Evolutionary conservation across 352 stramenopile genomes (phyloP).

Genomic region (Globisporangium takayamanum): DNA sequence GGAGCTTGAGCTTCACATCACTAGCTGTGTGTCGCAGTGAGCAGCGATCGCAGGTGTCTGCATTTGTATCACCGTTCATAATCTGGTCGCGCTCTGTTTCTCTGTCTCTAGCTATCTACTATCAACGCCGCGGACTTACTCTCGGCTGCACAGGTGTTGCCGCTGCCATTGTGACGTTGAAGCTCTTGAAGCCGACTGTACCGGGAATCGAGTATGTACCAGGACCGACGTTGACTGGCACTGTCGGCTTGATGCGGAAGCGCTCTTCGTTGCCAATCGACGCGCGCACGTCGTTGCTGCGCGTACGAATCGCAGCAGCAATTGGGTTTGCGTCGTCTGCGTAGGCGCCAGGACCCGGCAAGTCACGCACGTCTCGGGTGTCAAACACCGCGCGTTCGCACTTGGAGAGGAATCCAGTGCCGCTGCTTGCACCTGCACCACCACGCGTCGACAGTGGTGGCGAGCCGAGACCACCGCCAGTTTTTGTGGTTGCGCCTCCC

Average conservation of each 20-base stretch:
- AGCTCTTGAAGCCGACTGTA: slow-evolving; percentile 56
- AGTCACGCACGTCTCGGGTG: slow-evolving; percentile 26
- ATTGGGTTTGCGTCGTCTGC: slow-evolving; percentile 4
- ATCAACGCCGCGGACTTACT: neutral
- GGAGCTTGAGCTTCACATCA: too few relatives aligned
- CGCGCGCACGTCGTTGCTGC: slow-evolving; percentile 26
- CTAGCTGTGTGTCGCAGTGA: too few relatives aligned
- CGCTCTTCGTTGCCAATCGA: slow-evolving; percentile 44
- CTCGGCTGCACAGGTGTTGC: neutral
- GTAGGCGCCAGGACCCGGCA: slow-evolving; percentile 50
- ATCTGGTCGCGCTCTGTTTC: neutral
- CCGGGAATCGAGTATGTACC: slow-evolving; percentile 46
- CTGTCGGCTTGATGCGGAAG: slow-evolving; percentile 45
- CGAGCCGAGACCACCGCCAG: neutral
- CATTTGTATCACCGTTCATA: too few relatives aligned
- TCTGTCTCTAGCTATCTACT: neutral
- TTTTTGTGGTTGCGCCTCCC: neutral
- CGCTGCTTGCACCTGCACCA: neutral
- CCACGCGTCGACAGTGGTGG: slow-evolving; percentile 9
- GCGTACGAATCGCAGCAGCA: slow-evolving; percentile 16
- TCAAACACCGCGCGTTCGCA: slow-evolving; percentile 38
- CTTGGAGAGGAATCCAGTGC: slow-evolving; percentile 35
- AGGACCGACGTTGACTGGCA: slow-evolving; percentile 38
- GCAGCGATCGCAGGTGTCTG: too few relatives aligned
- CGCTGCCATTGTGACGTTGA: slow-evolving; percentile 54